Evolutionary conservation across 1,284 basidiomycete genomes (phyloP), one percentile per base, ranked within the genome.

Genomic region (Grifola frondosa): DNA sequence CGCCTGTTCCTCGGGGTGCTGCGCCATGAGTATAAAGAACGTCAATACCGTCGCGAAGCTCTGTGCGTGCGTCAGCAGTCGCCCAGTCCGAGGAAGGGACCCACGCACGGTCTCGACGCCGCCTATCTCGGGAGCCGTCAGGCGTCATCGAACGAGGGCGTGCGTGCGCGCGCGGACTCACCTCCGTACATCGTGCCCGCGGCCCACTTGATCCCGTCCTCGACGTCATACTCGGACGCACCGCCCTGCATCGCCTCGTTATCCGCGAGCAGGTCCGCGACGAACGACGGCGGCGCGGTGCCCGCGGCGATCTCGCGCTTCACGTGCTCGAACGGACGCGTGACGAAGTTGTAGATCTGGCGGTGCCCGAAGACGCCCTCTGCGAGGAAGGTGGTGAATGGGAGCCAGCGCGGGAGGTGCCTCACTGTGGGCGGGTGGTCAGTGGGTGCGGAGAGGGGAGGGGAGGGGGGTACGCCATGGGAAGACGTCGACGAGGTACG

Each of bases 331-430:
- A 57, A 61, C 2, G 65, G 65, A 23, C 38, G 50, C 15, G 54
- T 44, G 10, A 59, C 58, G 28, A 63, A 40, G 2, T 41, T 30
- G 15, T 54, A 53, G 25, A 53, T 52, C 40, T 50, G 48, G 13
- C 37, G 24, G 6, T 44, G 33, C 32, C 59, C 63, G 15, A 30
- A 30, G 20, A 32, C 46, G 11, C 61, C 66, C 15, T 50, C 24
- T n/a, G n/a, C n/a, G n/a, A n/a, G n/a, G n/a, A n/a, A n/a, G 12
- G 40, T 44, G 30, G 65, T 61, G 54, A 68, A 70, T 4, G 66
- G 67, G 17, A 69, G 46, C 66, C 68, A 69, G 4, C 53, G 52
- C 1, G 68, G 68, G 9, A 69, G 35, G 40, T 65, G 52, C 15
- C 55, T 57, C 47, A 68, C 66, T 66, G 26, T n/a, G n/a, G 22